These are phyloP conservation scores for Rhinocladiella similis DNA, from an alignment of 2,329 filamentous ascomycete species.

Conservation along the genomic window DNA sequence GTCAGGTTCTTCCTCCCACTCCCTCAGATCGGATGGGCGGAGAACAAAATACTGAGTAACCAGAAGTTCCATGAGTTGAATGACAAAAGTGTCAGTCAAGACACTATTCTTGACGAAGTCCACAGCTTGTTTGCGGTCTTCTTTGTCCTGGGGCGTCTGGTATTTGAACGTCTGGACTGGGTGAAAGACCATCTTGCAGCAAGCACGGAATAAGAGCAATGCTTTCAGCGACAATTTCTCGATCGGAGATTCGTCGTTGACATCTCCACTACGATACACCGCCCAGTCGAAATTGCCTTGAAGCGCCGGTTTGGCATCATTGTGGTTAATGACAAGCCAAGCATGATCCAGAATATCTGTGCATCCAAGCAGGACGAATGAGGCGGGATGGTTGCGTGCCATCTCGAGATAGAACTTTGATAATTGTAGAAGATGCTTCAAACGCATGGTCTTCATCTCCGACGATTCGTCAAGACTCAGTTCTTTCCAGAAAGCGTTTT, in stretches of 20 bases:
- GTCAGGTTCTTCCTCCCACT: conserved; percentile 93
- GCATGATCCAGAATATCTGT: conserved; percentile 77
- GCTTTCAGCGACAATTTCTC: conserved; percentile 84
- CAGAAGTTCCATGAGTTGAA: conserved; percentile 78
- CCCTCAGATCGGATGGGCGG: conserved; percentile 76
- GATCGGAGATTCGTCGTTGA: conserved; percentile 57
- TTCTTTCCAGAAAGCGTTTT: conserved; percentile 71
- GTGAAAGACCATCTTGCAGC: conserved; percentile 80
- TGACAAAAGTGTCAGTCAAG: conserved; percentile 73
- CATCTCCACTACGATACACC: conserved; percentile 45
- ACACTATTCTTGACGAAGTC: conserved; percentile 70
- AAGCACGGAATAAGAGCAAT: conserved; percentile 77
- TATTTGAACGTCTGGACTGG: conserved; percentile 83
- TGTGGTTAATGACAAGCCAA: conserved; percentile 71
- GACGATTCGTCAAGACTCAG: conserved; percentile 53
- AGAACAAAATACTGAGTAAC: conserved; percentile 89
- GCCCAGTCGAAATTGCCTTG: conserved; percentile 35
- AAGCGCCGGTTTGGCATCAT: conserved; percentile 23
- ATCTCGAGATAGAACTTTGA: conserved; percentile 90
- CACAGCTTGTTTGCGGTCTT: conserved; percentile 71
- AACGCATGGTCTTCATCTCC: conserved; percentile 63
- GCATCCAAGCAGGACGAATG: conserved; percentile 79
- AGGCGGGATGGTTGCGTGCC: conserved; percentile 74
- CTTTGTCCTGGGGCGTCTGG: conserved; percentile 69
- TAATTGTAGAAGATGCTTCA: conserved; percentile 85